phyloP scores from a whole-genome alignment of 495 filamentous ascomycete genomes.

The Xylaria intraflava region DNA sequence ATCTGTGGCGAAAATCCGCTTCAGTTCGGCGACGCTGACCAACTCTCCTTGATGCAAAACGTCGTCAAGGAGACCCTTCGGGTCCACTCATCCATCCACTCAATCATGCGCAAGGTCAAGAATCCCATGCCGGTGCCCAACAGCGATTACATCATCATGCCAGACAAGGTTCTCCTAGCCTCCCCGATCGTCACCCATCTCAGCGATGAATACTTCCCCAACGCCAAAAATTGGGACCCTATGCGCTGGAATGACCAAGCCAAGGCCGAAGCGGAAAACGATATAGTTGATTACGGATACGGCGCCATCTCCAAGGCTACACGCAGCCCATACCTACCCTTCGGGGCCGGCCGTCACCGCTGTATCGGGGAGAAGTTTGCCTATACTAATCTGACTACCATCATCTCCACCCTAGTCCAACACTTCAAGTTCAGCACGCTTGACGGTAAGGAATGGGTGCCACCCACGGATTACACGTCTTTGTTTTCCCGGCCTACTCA shows the following conservation, averaged over 20 bases:
- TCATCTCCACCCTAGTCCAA: conserved; percentile 42
- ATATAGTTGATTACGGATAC: conserved; percentile 39
- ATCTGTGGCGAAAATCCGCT: conserved; percentile 48
- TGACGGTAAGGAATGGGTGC: conserved; percentile 27
- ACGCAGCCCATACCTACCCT: conserved; percentile 50
- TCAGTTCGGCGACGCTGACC: conserved; percentile 47
- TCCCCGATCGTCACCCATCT: conserved; percentile 50
- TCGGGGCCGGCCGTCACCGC: conserved; percentile 50
- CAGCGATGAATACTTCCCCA: conserved; percentile 38
- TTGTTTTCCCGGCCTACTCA: conserved; percentile 44
- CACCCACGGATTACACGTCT: conserved; percentile 48
- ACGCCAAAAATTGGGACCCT: conserved; percentile 45
- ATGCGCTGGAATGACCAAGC: conserved; percentile 41
- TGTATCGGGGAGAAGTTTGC: conserved; percentile 55
- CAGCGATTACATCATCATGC: conserved; percentile 58
- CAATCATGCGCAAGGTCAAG: conserved; percentile 64
- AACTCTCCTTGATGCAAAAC: conserved; percentile 49
- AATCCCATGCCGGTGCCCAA: conserved; percentile 56
- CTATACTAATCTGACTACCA: conserved; percentile 46
- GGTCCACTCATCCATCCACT: conserved; percentile 61
- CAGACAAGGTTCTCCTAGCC: conserved; percentile 57
- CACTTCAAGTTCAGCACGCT: conserved; percentile 39
- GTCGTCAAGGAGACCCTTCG: conserved; percentile 64
- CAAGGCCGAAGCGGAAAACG: conserved; percentile 36
- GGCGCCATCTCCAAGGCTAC: conserved; percentile 45